Conservation (phyloP, 345 rosid species). For the Salix koriyanagi region DNA sequence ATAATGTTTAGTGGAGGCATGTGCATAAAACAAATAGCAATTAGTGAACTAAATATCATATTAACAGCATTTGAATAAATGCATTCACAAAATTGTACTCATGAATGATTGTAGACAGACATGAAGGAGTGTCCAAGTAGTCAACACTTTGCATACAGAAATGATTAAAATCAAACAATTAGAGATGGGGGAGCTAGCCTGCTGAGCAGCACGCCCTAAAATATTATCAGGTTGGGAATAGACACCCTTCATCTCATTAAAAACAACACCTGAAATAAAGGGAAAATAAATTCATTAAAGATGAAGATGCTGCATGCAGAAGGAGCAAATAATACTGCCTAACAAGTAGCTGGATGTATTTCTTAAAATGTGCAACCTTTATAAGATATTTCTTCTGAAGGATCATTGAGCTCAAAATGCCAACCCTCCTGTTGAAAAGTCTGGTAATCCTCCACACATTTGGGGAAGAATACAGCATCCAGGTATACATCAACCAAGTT, state of each 20-base stretch:
- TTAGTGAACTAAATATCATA: neutral
- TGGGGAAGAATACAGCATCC: conserved; percentile 98
- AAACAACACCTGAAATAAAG: conserved; percentile 76
- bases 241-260: conserved; percentile 98
- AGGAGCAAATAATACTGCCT: neutral
- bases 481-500: conserved; percentile 93
- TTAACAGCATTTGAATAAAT: neutral
- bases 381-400: conserved; percentile 79
- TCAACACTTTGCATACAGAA: neutral
- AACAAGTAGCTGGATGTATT: neutral
- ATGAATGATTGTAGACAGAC: neutral
- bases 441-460: conserved; percentile 79
- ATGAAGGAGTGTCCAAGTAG: neutral
- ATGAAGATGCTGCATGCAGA: neutral
- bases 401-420: conserved; percentile 90
- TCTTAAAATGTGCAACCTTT: conserved; percentile 51
- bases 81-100: neutral
- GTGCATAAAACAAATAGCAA: neutral
- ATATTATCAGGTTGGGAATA: conserved; percentile 97
- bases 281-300: conserved; percentile 6
- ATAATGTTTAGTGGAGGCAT: neutral
- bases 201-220: conserved; percentile 71
- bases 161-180: neutral
- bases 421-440: conserved; percentile 99
- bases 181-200: conserved; percentile 42